Evolutionary conservation across 116 monocot genomes (phyloP).

Genomic region (Zostera marina): DNA sequence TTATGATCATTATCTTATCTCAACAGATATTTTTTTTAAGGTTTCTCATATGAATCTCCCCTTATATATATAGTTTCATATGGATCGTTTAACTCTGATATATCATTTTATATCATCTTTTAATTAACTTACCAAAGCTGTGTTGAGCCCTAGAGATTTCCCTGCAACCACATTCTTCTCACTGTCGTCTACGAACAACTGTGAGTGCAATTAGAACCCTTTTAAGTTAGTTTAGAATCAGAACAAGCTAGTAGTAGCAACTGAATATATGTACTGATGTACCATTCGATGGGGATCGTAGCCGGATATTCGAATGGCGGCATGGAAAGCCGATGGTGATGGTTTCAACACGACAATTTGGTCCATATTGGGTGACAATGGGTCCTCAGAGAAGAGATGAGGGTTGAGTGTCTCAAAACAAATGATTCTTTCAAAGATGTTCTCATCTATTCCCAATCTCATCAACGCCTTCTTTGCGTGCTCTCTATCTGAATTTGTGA

Average conservation of each 20-base stretch:
- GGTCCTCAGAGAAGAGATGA: constrained; percentile 19
- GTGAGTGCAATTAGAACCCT: not conserved
- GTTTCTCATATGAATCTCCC: not conserved
- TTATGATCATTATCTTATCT: not conserved
- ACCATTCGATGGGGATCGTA: constrained; percentile 40
- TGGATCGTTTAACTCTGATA: too few species aligned
- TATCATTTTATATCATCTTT: not conserved
- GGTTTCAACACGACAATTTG: constrained; percentile 51
- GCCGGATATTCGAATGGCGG: constrained; percentile 32
- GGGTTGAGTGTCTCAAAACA: constrained; percentile 92
- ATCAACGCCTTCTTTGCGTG: constrained; percentile 43
- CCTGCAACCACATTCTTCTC: constrained; percentile 79
- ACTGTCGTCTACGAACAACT: constrained; percentile 88
- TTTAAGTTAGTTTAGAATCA: not conserved
- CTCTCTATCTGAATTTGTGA: constrained; percentile 72
- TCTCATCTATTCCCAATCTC: constrained; percentile 49
- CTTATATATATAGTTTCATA: not conserved
- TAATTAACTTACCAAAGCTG: constrained; percentile 41
- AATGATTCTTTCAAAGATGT: constrained; percentile 30
- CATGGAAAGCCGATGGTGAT: constrained; percentile 26
- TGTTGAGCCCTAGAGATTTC: constrained; percentile 56
- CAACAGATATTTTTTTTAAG: too few species aligned
- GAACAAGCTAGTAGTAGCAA: not conserved
- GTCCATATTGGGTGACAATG: not conserved
- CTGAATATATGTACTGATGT: not conserved